A percentile compares a stretch with the other conserved stretches of the same genome.
phyloP scores from a whole-genome alignment of 1,284 basidiomycete genomes.

The Thecaphora thlaspeos region DNA sequence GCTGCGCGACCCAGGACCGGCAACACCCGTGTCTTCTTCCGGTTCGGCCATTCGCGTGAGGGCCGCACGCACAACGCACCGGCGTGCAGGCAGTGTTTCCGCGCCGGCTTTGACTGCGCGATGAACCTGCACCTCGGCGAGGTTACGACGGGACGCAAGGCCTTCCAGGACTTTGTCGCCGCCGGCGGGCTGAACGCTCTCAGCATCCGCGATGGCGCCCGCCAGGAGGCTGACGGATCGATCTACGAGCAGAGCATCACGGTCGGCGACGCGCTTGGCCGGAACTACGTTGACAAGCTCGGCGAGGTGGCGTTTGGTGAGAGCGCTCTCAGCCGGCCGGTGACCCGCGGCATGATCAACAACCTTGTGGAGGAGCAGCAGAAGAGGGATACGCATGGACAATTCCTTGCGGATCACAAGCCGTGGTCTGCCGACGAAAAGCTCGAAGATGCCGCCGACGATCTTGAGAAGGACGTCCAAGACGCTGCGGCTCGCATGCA shows the following conservation, averaged over 20 bases:
- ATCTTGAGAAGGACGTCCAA: conserved; percentile 1
- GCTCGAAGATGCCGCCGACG: conserved; percentile 6
- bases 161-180: conserved; percentile 43
- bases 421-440: conserved; percentile 16
- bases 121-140: conserved; percentile 41
- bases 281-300: conserved; percentile 43
- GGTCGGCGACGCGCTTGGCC: conserved; percentile 29
- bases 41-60: conserved; percentile 22
- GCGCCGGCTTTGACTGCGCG: conserved; percentile 41
- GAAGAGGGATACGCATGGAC: conserved; percentile 19
- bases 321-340: conserved; percentile 39
- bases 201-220: conserved; percentile 17
- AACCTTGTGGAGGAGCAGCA: conserved; percentile 41
- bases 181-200: conserved; percentile 36
- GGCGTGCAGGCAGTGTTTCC: conserved; percentile 36
- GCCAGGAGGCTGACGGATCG: conserved; percentile 3
- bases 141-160: conserved; percentile 31
- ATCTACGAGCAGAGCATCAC: conserved; percentile 18
- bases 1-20: conserved; percentile 28
- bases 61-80: conserved; percentile 19
- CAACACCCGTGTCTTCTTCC: conserved; percentile 36
- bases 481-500: conserved; percentile 1
- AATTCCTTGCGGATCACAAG: conserved; percentile 13
- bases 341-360: conserved; percentile 38
- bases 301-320: conserved; percentile 45